phyloP scores from a whole-genome alignment of 257 asterid genomes.

The Solanum appendiculatum region DNA sequence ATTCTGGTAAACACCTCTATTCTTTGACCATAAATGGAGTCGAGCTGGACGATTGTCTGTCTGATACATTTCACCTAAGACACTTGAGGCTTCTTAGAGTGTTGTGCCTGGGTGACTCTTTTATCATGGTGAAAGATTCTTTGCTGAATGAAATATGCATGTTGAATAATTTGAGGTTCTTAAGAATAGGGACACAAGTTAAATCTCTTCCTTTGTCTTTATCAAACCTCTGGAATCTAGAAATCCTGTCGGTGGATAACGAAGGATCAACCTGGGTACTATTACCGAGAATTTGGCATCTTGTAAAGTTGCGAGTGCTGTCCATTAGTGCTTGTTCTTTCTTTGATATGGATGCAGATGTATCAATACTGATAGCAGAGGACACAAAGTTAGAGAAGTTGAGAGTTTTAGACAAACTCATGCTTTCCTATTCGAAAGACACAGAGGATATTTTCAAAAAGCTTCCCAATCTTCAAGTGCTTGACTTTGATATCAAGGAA shows the following conservation, averaged over 20 bases:
- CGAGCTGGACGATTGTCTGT: too few species aligned
- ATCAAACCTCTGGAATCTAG: not conserved
- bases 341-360: not conserved
- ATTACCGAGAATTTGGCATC: not conserved
- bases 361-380: not conserved
- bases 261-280: not conserved
- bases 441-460: not conserved
- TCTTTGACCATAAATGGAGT: not conserved
- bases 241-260: not conserved
- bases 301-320: not conserved
- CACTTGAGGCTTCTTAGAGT: conserved; percentile 8
- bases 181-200: not conserved
- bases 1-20: not conserved
- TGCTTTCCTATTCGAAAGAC: not conserved
- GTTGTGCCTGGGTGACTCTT: not conserved
- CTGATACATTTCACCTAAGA: not conserved
- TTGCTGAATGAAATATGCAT: not conserved
- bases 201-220: not conserved
- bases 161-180: not conserved
- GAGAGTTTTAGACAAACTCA: not conserved
- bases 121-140: not conserved
- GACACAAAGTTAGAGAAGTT: not conserved
- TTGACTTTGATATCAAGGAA: not conserved
- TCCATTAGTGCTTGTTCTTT: not conserved
- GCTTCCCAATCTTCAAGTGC: not conserved